A percentile compares a stretch with the other conserved stretches of the same genome.
Conservation (phyloP, 2,329 filamentous ascomycete species). For the Pestalotiopsis sp. region DNA sequence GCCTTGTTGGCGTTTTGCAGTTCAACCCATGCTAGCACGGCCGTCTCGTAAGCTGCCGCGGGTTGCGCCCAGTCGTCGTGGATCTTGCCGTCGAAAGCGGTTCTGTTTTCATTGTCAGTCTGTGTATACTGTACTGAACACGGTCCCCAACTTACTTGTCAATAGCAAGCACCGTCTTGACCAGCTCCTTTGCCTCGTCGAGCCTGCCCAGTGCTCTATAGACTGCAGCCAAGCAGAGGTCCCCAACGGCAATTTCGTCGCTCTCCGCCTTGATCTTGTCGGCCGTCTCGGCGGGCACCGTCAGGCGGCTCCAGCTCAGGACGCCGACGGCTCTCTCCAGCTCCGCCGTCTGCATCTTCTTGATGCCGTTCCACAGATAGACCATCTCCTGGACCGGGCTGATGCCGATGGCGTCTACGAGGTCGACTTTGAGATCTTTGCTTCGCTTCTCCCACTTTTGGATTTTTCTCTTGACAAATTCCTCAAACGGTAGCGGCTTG, state of each 20-base stretch:
- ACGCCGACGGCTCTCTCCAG: constrained; percentile 63
- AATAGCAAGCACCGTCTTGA: constrained; percentile 67
- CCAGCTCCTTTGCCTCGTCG: constrained; percentile 64
- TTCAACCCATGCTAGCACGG: constrained; percentile 78
- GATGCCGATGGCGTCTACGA: constrained; percentile 80
- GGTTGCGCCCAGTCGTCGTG: constrained; percentile 74
- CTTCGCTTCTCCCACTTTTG: constrained; percentile 84
- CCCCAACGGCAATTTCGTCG: constrained; percentile 66
- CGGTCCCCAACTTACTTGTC: constrained; percentile 52
- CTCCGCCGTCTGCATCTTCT: constrained; percentile 71
- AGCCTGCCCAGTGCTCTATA: constrained; percentile 64
- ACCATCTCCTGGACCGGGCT: constrained; percentile 88
- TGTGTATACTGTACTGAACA: not conserved
- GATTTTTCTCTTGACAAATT: constrained; percentile 81
- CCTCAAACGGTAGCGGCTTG: constrained; percentile 84
- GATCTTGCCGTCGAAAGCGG: constrained; percentile 57
- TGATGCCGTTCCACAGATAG: constrained; percentile 89
- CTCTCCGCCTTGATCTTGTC: constrained; percentile 51
- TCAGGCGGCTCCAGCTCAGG: constrained; percentile 68
- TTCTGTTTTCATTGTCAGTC: constrained; percentile 34
- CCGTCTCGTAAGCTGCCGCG: constrained; percentile 84
- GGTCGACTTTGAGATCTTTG: constrained; percentile 63
- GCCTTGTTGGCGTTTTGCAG: constrained; percentile 42
- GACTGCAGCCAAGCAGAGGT: constrained; percentile 67
- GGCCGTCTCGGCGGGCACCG: constrained; percentile 41